Evolutionary conservation across 2,329 filamentous ascomycete species (phyloP), one percentile per base, ranked within the genome.

Genomic region (Sordariomycetes sp.): DNA sequence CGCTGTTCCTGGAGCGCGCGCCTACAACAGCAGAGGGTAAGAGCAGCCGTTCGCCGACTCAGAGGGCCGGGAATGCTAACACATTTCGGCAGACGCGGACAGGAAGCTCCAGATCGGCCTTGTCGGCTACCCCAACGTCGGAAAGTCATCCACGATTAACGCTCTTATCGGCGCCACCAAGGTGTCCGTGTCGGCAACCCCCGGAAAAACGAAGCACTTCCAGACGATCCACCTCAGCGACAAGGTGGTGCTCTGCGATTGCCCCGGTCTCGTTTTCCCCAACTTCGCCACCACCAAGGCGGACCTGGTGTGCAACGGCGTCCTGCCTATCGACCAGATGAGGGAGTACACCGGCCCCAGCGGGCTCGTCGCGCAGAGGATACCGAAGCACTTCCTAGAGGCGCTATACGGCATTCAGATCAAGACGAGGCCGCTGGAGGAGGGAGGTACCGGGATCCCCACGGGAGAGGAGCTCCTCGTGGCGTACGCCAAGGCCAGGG

Each of bases 61-160:
- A 50, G 7, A 22, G 10, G 10, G 10, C 2, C 45, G 17, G 22
- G 25, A 13, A 45, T 48, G 58, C 65, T 63, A 35, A 63, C n/a
- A 58, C 17, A n/a, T 17, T 34, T 51, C 7, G 7, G 56, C 62
- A 77, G 77, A 71, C 3, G 64, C 74, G 10, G 74, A 76, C 52
- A 72, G 72, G 61, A 96, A 95, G 70, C 86, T 91, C 4, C 85
- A 90, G 62, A 94, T 99, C 63, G 94, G 94, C 64, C 78, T 99
- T 22, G 94, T 99, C 42, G 94, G 94, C 59, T 99, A 99, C 72
- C 94, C 94, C 66, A 99, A 99, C 74, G 94, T 99, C 61, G 94
- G 94, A 73, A 99, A 99, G 74, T 99, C 95, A 1, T 96, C 91
- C 54, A 99, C 94, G 17, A 99, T 99, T 78, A 99, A 99, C 74